phyloP scores from a whole-genome alignment of 768 basidiomycete species.

The Leucosporidium scottii region DNA sequence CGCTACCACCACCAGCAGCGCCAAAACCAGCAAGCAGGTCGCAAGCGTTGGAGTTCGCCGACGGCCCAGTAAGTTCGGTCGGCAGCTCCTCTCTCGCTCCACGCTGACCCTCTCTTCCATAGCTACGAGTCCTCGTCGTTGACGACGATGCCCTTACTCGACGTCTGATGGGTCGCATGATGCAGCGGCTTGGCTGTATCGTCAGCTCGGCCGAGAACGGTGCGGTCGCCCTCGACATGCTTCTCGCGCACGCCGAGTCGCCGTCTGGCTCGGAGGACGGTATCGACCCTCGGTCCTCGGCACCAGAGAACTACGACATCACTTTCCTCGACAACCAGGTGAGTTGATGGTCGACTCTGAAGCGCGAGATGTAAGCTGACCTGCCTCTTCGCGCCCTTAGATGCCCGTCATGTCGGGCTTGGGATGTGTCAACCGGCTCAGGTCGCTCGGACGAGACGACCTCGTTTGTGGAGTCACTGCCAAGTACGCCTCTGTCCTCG shows the following conservation, averaged over 20 bases:
- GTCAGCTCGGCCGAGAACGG: conserved; percentile 83
- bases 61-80: neutral
- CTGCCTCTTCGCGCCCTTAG: conserved; percentile 65
- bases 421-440: conserved; percentile 57
- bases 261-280: neutral
- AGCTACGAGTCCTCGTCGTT: conserved; percentile 34
- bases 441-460: conserved; percentile 59
- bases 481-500: too few relatives aligned
- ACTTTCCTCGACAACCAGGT: conserved; percentile 70
- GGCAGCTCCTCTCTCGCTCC: neutral
- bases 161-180: conserved; percentile 68
- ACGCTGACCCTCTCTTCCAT: neutral
- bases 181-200: conserved; percentile 67
- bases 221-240: conserved; percentile 64
- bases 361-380: conserved; percentile 38
- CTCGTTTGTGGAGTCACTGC: conserved; percentile 59
- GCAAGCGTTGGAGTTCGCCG: neutral
- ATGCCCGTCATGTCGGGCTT: conserved; percentile 57
- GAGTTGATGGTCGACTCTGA: conserved; percentile 44
- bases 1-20: neutral
- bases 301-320: conserved; percentile 42
- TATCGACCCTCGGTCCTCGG: neutral
- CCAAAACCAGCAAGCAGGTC: neutral
- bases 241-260: conserved; percentile 45
- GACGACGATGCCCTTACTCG: conserved; percentile 66